Evolutionary conservation across 768 basidiomycete genomes (phyloP).

Genomic region (Boletus rubescentipes): DNA sequence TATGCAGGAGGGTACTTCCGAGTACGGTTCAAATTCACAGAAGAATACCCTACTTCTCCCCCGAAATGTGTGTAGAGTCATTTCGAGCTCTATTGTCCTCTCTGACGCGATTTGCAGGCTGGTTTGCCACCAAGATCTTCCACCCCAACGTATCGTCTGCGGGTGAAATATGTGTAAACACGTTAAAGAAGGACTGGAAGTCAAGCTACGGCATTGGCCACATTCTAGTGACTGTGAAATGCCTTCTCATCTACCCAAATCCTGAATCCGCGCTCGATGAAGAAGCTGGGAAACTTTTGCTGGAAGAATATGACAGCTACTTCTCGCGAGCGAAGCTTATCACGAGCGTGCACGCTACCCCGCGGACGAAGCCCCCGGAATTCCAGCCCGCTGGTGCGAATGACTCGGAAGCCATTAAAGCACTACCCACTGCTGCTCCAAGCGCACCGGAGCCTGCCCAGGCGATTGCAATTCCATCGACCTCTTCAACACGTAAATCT

Average conservation of each 20-base stretch:
- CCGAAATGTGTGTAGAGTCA: slow-evolving; percentile 72
- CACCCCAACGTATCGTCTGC: slow-evolving; percentile 90
- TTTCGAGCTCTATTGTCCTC: background rate
- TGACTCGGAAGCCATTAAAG: slow-evolving; percentile 19
- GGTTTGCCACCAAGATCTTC: slow-evolving; percentile 93
- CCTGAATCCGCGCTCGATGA: slow-evolving; percentile 96
- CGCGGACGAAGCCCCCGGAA: slow-evolving; percentile 68
- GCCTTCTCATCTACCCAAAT: slow-evolving; percentile 94
- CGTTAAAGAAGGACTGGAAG: slow-evolving; percentile 97
- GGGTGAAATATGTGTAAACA: slow-evolving; percentile 97
- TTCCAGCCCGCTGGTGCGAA: slow-evolving; percentile 51
- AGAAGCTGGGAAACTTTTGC: slow-evolving; percentile 88
- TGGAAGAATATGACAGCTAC: slow-evolving; percentile 89
- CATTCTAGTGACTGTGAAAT: slow-evolving; percentile 91
- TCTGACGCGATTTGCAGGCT: slow-evolving; percentile 50
- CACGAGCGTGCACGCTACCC: slow-evolving; percentile 89
- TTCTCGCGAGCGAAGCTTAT: slow-evolving; percentile 84
- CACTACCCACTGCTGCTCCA: slow-evolving; percentile 16
- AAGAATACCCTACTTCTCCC: slow-evolving; percentile 91
- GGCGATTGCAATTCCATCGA: slow-evolving; percentile 41
- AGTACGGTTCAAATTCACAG: slow-evolving; percentile 84
- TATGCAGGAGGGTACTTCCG: slow-evolving; percentile 72
- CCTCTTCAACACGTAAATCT: slow-evolving; percentile 43
- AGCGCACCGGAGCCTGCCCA: slow-evolving; percentile 25
- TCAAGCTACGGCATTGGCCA: slow-evolving; percentile 86